A percentile compares a stretch with the other conserved stretches of the same genome.
Evolutionary conservation across 345 rosid genomes (phyloP).

Genomic region (Acer yangbiense): DNA sequence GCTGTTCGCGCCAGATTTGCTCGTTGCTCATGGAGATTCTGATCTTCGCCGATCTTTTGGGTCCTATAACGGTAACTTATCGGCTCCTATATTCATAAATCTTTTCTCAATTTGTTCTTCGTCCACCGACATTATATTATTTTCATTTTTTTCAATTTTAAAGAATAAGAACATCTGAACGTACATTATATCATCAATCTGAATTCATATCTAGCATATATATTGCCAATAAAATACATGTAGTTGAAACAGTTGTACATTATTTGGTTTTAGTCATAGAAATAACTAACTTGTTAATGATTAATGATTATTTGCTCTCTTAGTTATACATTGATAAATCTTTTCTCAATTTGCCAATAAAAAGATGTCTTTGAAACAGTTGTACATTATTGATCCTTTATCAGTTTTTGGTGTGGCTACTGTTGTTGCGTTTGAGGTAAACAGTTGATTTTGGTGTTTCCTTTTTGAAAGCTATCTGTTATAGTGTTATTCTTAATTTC

Average conservation of each 20-base stretch:
- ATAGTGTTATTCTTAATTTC: no score
- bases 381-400: not conserved
- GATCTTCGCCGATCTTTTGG: slow-evolving; percentile 71
- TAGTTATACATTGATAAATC: not conserved
- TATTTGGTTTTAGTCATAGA: not conserved
- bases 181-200: not conserved
- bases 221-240: no score
- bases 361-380: no score
- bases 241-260: no score
- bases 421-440: not conserved
- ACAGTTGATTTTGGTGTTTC: no score
- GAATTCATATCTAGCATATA: not conserved
- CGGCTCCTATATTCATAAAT: not conserved
- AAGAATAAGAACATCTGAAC: no score
- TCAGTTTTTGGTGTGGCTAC: not conserved
- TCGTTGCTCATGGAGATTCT: slow-evolving; percentile 82
- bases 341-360: no score
- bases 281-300: not conserved
- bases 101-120: not conserved
- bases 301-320: no score
- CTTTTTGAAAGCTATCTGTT: not conserved
- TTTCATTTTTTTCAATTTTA: no score
- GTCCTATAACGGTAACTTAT: slow-evolving; percentile 52
- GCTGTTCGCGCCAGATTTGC: slow-evolving; percentile 76
- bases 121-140: no score